Percentiles rank a stretch among this genome's conserved stretches.
Conservation (phyloP, 2,329 filamentous ascomycete species). For the Exophiala mesophila region DNA sequence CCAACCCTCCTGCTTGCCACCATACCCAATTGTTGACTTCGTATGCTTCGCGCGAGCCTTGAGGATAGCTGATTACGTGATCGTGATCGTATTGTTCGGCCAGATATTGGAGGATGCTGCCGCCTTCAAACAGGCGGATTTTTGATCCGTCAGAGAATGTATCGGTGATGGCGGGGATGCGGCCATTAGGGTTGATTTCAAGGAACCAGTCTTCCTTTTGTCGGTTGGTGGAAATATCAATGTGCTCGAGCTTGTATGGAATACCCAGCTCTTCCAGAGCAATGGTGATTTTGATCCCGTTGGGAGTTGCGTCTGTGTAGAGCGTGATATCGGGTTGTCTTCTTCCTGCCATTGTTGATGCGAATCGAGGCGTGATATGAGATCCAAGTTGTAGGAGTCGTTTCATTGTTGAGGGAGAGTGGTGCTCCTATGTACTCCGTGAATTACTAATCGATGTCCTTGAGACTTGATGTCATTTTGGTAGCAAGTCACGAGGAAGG, state of each 20-base stretch:
- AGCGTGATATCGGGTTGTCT: slow-evolving; percentile 56
- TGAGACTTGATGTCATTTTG: no score
- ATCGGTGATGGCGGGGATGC: slow-evolving; percentile 83
- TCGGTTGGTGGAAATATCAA: slow-evolving; percentile 57
- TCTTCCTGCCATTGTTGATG: slow-evolving; percentile 13
- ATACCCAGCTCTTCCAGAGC: slow-evolving; percentile 73
- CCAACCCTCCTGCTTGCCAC: slow-evolving; percentile 74
- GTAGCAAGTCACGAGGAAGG: no score
- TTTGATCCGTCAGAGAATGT: slow-evolving; percentile 38
- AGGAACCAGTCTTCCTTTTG: slow-evolving; percentile 87
- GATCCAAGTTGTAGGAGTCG: no score
- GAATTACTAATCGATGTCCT: no score
- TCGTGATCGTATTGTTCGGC: slow-evolving; percentile 75
- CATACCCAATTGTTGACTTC: slow-evolving; percentile 75
- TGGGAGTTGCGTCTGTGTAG: slow-evolving; percentile 78
- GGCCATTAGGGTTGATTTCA: slow-evolving; percentile 86
- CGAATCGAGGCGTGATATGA: no score
- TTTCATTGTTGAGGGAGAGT: no score
- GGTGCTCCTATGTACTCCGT: no score
- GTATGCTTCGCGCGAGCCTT: slow-evolving; percentile 67
- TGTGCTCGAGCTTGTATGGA: slow-evolving; percentile 33
- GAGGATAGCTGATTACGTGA: slow-evolving; percentile 75
- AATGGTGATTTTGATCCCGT: slow-evolving; percentile 86
- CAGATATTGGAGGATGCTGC: slow-evolving; percentile 78
- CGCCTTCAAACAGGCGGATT: slow-evolving; percentile 77